Evolutionary conservation across 2,329 filamentous ascomycete species (phyloP), one percentile per base, ranked within the genome.

Genomic region (Periconia sp.): DNA sequence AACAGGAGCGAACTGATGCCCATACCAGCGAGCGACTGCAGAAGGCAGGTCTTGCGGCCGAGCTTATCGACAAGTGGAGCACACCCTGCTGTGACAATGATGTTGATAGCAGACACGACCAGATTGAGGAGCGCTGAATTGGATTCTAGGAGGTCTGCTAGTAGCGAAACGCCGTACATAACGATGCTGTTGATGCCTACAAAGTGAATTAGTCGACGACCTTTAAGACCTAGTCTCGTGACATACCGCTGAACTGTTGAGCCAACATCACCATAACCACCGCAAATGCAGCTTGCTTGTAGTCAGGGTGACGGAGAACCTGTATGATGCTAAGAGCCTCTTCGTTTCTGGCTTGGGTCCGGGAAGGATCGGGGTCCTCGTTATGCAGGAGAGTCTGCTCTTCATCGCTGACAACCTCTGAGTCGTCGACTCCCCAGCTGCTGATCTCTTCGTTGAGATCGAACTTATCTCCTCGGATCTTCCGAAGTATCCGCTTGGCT

Each of bases 111-210:
- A 0, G 91, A 96, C 46, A 97, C 91, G 40, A 88, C 73, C 47
- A 97, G 92, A 40, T 92, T 95, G 38, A 99, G 79, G 1, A 95
- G 74, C 0, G 87, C 87, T 0, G 92, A 92, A 49, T 85, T 90
- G 33, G 90, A 83, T 3, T 89, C 87, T 0, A 99, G 81, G 2
- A 97, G 80, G 50, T 85, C 84, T 22, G 87, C 84, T 11, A 99
- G 81, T 1, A 99, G 83, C 1, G 89, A 91, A 5, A 97, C 94
- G 2, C 92, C 95, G 71, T 99, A 99, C 92, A 99, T 96, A 72
- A 97, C 88, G 63, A 97, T 92, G 45, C 88, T 92, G 79, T 99
- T 97, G 74, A 97, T 92, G 33, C 90, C 63, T 61, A 32, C 9
- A 12, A 29, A 3, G 18, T 5, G 22, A 15, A 24, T 24, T 5